These are phyloP conservation scores for Tilletia horrida DNA, from an alignment of 1,284 basidiomycete genomes.

Conservation along the genomic window DNA sequence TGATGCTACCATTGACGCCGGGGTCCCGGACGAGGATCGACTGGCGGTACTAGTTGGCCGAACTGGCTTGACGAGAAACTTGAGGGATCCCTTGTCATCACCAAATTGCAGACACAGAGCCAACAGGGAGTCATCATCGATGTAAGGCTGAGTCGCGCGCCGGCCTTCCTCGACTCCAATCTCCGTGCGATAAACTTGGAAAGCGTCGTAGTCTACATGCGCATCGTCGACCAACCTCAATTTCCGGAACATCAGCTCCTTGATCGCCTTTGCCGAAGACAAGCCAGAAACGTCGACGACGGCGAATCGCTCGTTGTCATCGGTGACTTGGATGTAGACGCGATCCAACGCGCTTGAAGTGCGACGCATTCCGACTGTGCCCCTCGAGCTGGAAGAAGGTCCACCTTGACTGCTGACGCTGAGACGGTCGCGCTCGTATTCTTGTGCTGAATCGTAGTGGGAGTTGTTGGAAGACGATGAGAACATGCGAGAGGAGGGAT, in stretches of 20 bases:
- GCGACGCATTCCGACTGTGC: background rate
- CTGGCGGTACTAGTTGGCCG: background rate
- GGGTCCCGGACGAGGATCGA: background rate
- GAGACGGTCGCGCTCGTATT: slow-evolving; percentile 1
- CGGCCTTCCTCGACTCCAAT: slow-evolving; percentile 41
- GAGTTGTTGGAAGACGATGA: slow-evolving; percentile 1
- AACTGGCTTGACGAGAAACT: slow-evolving; percentile 41
- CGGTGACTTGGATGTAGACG: slow-evolving; percentile 52
- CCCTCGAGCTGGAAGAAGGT: background rate
- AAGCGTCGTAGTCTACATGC: slow-evolving; percentile 16
- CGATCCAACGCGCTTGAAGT: slow-evolving; percentile 22
- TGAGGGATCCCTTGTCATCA: slow-evolving; percentile 51
- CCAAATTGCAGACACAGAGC: slow-evolving; percentile 51
- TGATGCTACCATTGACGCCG: background rate
- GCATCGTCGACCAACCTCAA: slow-evolving; percentile 27
- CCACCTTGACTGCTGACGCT: background rate
- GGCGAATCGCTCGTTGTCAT: slow-evolving; percentile 53
- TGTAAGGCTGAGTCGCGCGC: slow-evolving; percentile 33
- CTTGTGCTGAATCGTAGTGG: slow-evolving; percentile 6
- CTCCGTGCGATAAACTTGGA: slow-evolving; percentile 47
- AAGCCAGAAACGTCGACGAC: slow-evolving; percentile 53
- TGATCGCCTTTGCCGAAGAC: slow-evolving; percentile 46
- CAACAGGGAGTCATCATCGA: slow-evolving; percentile 50
- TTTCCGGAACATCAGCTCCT: slow-evolving; percentile 50
- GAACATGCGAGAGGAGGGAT: background rate